These are phyloP conservation scores for Achlya hypogyna DNA, from an alignment of 352 stramenopile species.

Conservation along the genomic window DNA sequence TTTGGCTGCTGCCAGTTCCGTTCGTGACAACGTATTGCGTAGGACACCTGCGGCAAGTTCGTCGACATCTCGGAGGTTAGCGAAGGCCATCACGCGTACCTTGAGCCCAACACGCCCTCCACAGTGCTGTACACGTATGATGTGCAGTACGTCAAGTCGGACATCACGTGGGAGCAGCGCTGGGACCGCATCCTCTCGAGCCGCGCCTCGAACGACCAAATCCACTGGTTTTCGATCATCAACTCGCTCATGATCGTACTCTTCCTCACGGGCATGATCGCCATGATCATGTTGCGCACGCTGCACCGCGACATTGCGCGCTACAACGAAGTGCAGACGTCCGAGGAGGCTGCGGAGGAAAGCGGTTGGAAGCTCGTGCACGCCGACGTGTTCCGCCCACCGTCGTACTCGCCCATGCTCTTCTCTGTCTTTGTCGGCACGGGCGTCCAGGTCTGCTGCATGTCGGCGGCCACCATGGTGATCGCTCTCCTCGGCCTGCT, in stretches of 20 bases:
- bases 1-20: constrained; percentile 1
- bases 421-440: constrained; percentile 94
- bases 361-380: constrained; percentile 96
- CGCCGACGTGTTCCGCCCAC: constrained; percentile 97
- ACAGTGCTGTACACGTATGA: constrained; percentile 99
- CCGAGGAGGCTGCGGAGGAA: constrained; percentile 93
- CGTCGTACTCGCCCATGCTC: constrained; percentile 87
- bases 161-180: constrained; percentile 94
- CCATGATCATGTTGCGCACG: constrained; percentile 99
- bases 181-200: constrained; percentile 99
- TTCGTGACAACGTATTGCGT: constrained; percentile 28
- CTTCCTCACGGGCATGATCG: constrained; percentile 98
- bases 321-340: constrained; percentile 94
- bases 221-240: constrained; percentile 99
- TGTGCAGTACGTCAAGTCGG: constrained; percentile 91
- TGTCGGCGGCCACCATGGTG: constrained; percentile 92
- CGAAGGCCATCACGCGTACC: constrained; percentile 77
- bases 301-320: constrained; percentile 96
- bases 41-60: constrained; percentile 82
- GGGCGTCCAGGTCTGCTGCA: constrained; percentile 93
- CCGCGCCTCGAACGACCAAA: constrained; percentile 95
- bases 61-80: constrained; percentile 78
- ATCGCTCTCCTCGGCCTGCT: constrained; percentile 93
- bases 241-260: constrained; percentile 99
- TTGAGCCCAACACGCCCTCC: constrained; percentile 52